Evolutionary conservation across 331 rosid genomes (phyloP), one percentile per base, ranked within the genome.

Genomic region (Dryas integrifolia): DNA sequence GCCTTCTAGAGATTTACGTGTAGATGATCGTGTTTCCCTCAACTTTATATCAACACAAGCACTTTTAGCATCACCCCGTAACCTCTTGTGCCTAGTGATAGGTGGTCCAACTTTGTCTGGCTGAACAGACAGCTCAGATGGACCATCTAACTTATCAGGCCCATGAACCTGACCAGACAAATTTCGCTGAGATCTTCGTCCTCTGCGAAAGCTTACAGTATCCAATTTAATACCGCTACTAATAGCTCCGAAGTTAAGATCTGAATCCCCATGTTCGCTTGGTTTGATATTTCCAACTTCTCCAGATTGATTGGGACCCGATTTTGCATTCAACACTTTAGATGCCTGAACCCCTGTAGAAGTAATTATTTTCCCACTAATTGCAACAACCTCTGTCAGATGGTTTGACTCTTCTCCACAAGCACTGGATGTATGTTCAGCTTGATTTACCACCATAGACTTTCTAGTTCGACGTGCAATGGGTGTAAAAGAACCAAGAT

Each of bases 401-500:
- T 40, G 3, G 65, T 73, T 60, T 0, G 30, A 75, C 65, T 65
- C 80, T 18, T 78, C 72, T 45, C 79, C 77, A 76, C 66, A 72
- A 70, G 72, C 71, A 81, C 65, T 16, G 13, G 75, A 61, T 76
- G 79, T 57, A 67, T 48, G 65, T 30, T 76, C 77, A 69, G 57
- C 75, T 64, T 74, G 81, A 56, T 84, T 81, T 45, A 38, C 78
- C 15, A 65, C 64, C 60, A 76, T 75, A 7, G 92, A 82, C 46
- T 61, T 78, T 87, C 96, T 92, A 61, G 98, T 95, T 83, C 86
- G 86, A 63, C 51, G 57, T 35, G 96, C 90, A 80, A 89, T 45
- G 38, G 96, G 92, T 40, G 80, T 71, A 66, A 63, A 79, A 50
- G 72, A 65, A 76, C 66, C 55, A 67, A 65, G 60, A 21, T 77